Base-by-base conservation (phyloP, 2,329 filamentous ascomycete genomes). In the Penicillium sp. region DNA sequence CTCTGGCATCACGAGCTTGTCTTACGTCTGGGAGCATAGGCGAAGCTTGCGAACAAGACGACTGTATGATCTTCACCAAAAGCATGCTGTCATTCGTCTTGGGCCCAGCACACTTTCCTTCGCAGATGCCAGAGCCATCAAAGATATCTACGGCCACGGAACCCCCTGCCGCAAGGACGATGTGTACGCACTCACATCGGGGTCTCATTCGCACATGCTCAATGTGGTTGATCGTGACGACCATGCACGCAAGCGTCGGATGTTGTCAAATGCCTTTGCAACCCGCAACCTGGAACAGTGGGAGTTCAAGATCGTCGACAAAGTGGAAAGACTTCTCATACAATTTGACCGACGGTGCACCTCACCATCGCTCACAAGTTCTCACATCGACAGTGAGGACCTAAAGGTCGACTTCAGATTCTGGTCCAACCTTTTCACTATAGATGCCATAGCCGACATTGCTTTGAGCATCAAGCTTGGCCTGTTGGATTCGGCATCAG, bases 201-300 rank as follows among this genome's bases (percentile, higher is more conserved):
- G 51, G 0, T 22, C 27, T 9, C 51, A 54, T 7, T 16, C 41
- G 5, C 40, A 49, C 22, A 42, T 70, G 2, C 44, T 47, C 8
- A 48, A 58, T 31, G 42, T 58, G 1, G 42, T 56, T 14, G 49
- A 58, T 29, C 39, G 43, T 22, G 47, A 45, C 4, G 50, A 58
- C 4, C 49, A 58, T 29, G 24, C 34, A 4, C 48, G 49, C 2
- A 58, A 58, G 43, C 45, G 56, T 16, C 41, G 49, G 11, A 49
- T 50, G 18, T 24, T 55, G 5, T 55, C 56, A 3, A 41, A 50
- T 38, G 56, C 56, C 0, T 53, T 50, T 34, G 41, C 53, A 11
- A 34, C 49, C 1, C 42, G 34, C 24, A 53, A 56, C 24, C 39
- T 56, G 1, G 53, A 58, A 31, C 13, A 45, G 4, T 56, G 56